phyloP scores from a whole-genome alignment of 2,329 filamentous ascomycete genomes.

The Sarocladium brachiariae region DNA sequence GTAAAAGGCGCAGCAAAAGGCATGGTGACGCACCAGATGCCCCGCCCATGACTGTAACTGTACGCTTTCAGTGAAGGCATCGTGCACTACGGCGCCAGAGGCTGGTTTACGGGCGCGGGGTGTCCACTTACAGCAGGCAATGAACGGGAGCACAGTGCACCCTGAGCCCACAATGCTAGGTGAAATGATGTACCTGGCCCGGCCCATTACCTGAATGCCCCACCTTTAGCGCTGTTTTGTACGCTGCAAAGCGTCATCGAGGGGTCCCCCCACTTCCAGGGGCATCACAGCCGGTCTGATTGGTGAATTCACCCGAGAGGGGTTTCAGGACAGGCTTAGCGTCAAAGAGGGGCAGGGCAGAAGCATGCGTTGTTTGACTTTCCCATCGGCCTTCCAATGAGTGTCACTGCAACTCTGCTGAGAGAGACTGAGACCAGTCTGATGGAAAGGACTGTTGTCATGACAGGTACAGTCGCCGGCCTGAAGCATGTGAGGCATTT shows the following conservation, averaged over 20 bases:
- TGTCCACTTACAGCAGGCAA: background rate
- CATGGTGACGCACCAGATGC: slow-evolving; percentile 7
- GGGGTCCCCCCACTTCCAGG: background rate
- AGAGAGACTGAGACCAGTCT: too few relatives aligned
- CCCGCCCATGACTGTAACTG: background rate
- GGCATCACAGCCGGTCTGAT: background rate
- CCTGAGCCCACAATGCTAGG: too few relatives aligned
- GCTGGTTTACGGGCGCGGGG: background rate
- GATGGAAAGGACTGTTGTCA: too few relatives aligned
- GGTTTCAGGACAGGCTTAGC: slow-evolving; percentile 1
- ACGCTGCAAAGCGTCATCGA: background rate
- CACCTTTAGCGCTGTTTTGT: background rate
- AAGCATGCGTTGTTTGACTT: background rate
- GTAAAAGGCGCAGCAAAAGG: slow-evolving; percentile 4
- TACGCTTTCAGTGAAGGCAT: slow-evolving; percentile 1
- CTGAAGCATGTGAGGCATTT: background rate
- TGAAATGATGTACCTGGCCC: slow-evolving; percentile 2
- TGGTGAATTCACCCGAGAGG: background rate
- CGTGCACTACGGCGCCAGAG: background rate
- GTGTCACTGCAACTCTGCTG: too few relatives aligned
- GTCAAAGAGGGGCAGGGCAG: background rate
- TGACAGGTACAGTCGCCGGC: too few relatives aligned
- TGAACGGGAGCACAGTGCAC: too few relatives aligned
- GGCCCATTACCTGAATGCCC: background rate
- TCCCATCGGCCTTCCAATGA: too few relatives aligned